These are phyloP conservation scores for Aspergillus neoniger DNA, from an alignment of 2,329 filamentous ascomycete species.

Conservation along the genomic window DNA sequence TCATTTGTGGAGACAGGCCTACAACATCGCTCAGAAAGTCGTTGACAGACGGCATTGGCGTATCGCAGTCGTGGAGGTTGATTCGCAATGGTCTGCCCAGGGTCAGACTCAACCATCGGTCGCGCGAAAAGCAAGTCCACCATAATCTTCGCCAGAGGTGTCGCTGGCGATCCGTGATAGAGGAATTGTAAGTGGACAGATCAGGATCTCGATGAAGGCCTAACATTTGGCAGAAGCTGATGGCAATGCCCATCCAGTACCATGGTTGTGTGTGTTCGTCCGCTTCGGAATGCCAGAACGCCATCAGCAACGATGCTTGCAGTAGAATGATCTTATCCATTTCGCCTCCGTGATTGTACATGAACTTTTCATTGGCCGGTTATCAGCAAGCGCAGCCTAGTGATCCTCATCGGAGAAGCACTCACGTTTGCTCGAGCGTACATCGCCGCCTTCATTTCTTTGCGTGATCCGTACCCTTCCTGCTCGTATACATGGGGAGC, in stretches of 20 bases:
- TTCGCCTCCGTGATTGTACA: conserved; percentile 38
- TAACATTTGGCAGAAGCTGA: conserved; percentile 46
- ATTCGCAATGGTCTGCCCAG: conserved; percentile 46
- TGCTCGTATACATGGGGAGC: conserved; percentile 23
- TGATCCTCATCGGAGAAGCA: conserved; percentile 15
- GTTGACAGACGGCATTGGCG: conserved; percentile 29
- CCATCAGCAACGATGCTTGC: conserved; percentile 46
- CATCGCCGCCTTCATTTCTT: conserved; percentile 40
- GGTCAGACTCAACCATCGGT: conserved; percentile 44
- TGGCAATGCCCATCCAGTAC: conserved; percentile 51
- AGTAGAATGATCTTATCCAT: conserved; percentile 46
- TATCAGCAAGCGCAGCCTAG: not conserved
- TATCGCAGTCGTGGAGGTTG: conserved; percentile 41
- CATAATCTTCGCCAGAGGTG: conserved; percentile 43
- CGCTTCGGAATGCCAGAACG: conserved; percentile 46
- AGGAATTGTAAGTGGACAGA: conserved; percentile 16
- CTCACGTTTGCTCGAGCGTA: conserved; percentile 41
- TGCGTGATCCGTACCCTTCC: conserved; percentile 37
- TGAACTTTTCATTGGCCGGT: conserved; percentile 13
- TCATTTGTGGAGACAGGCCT: conserved; percentile 1
- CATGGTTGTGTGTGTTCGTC: conserved; percentile 48
- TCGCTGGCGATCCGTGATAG: conserved; percentile 25
- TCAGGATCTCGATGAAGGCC: conserved; percentile 43
- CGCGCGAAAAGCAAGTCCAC: conserved; percentile 46
- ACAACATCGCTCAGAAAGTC: conserved; percentile 30